Base-by-base conservation (phyloP, 2,329 filamentous ascomycete genomes). In the Plenodomus biglobosus region DNA sequence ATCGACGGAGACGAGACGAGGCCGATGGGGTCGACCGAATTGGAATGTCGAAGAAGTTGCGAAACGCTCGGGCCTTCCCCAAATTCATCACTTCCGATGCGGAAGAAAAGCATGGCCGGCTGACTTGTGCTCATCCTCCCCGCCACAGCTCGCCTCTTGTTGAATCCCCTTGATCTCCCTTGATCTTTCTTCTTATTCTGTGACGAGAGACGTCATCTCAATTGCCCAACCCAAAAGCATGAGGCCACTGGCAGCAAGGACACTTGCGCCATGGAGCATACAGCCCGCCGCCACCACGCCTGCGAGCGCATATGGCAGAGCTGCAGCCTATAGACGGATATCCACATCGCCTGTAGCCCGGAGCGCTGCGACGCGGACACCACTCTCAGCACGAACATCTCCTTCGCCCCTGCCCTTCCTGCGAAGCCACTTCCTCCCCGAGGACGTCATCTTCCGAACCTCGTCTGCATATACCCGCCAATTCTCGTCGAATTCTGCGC, bases 261-360 rank as follows among this genome's bases (percentile, higher is more conserved):
- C 68, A 56, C 62, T 76, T 50, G 69, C 73, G 62, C 68, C 72
- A 69, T 66, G 66, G 51, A 68, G 69, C 59, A 56, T 61, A 55
- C 68, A 70, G 48, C 66, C 68, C 40, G 66, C 71, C 55, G 62
- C 70, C 60, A 62, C 73, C 48, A 56, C 69, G 38, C 56, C 71
- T 40, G 59, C 69, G 47, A 65, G 65, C 56, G 69, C 71, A 50
- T 74, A 75, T 60, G 75, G 75, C 61, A 70, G 76, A 59, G 75
- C 77, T 27, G 73, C 75, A 42, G 71, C 76, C 45, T 77, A 78
- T 65, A 71, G 77, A 58, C 72, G 76, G 70, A 71, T 78, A 77
- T 71, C 65, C 40, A 48, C 58, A 21, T 52, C 66, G 18, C 22
- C 52, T 35, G 38, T 52, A 8, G 52, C 62, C 42, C 59, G 57